phyloP scores from a whole-genome alignment of 257 asterid species.

The Cinchona pubescens region DNA sequence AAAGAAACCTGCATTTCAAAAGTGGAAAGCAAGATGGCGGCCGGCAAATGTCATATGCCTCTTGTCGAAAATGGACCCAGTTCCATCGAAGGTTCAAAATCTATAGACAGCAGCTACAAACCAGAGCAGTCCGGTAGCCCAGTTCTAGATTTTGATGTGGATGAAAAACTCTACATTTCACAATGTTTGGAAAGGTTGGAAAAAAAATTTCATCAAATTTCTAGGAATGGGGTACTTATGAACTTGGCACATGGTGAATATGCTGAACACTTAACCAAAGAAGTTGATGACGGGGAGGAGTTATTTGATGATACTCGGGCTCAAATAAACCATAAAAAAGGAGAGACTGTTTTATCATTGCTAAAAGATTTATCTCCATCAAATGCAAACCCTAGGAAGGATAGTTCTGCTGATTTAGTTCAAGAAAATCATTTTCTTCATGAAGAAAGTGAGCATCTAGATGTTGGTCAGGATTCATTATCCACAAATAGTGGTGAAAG shows the following conservation, averaged over 20 bases:
- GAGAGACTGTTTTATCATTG: conserved; percentile 19
- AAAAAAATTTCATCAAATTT: conserved; percentile 41
- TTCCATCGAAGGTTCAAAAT: conserved; percentile 24
- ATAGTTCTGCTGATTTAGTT: conserved; percentile 18
- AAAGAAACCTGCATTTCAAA: conserved; percentile 19
- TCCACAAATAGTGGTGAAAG: conserved; percentile 22
- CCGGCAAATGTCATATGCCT: conserved; percentile 14
- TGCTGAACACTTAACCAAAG: conserved; percentile 23
- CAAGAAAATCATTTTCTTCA: conserved; percentile 20
- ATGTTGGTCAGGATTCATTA: conserved; percentile 9
- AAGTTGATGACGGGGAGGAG: conserved; percentile 20
- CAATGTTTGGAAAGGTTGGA: conserved; percentile 45
- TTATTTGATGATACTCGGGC: conserved; percentile 2
- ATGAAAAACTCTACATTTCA: conserved; percentile 40
- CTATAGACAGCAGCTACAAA: conserved; percentile 22
- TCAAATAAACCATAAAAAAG: conserved; percentile 20
- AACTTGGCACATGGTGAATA: conserved; percentile 25
- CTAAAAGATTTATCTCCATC: conserved; percentile 14
- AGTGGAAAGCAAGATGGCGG: conserved; percentile 14
- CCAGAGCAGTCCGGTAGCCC: conserved; percentile 22
- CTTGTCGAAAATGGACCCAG: conserved; percentile 16
- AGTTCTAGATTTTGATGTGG: conserved; percentile 37
- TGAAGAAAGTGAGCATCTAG: conserved; percentile 19
- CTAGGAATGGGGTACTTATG: conserved; percentile 23
- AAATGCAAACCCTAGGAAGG: conserved; percentile 24